phyloP scores from a whole-genome alignment of 2,329 filamentous ascomycete genomes.

The Fusarium scirpi region DNA sequence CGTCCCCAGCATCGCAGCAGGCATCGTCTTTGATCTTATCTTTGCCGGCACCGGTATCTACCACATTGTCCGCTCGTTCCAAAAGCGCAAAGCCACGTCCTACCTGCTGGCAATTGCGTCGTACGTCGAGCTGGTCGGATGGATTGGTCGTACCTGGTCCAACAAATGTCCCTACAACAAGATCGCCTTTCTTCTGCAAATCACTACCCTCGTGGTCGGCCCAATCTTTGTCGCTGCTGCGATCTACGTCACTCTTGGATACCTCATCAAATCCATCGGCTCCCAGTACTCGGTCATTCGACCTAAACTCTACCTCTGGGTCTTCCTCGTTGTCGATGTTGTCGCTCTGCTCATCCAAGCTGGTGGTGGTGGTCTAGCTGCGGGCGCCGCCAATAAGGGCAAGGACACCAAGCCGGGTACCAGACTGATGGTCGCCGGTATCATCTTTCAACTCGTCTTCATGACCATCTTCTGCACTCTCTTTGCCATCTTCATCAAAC shows the following conservation, averaged over 20 bases:
- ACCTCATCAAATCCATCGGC: conserved; percentile 59
- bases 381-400: conserved; percentile 46
- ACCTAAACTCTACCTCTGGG: conserved; percentile 59
- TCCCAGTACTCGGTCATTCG: conserved; percentile 57
- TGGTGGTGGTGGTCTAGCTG: conserved; percentile 61
- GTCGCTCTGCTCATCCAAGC: conserved; percentile 52
- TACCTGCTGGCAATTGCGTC: conserved; percentile 33
- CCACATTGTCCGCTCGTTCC: conserved; percentile 36
- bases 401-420: conserved; percentile 58
- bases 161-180: conserved; percentile 61
- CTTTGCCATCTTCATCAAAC: conserved; percentile 54
- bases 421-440: conserved; percentile 62
- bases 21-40: conserved; percentile 37
- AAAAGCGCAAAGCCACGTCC: conserved; percentile 36
- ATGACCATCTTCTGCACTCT: conserved; percentile 60
- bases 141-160: conserved; percentile 62
- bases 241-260: conserved; percentile 62
- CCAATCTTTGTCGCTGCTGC: conserved; percentile 65
- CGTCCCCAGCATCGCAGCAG: conserved; percentile 36
- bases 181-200: conserved; percentile 63
- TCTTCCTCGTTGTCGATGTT: conserved; percentile 59
- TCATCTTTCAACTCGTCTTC: conserved; percentile 62
- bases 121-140: conserved; percentile 58
- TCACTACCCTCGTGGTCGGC: conserved; percentile 58
- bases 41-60: conserved; percentile 30